Percentiles rank a stretch among this genome's conserved stretches.
phyloP scores from a whole-genome alignment of 139 green algal species.

The Chlorella sp. region DNA sequence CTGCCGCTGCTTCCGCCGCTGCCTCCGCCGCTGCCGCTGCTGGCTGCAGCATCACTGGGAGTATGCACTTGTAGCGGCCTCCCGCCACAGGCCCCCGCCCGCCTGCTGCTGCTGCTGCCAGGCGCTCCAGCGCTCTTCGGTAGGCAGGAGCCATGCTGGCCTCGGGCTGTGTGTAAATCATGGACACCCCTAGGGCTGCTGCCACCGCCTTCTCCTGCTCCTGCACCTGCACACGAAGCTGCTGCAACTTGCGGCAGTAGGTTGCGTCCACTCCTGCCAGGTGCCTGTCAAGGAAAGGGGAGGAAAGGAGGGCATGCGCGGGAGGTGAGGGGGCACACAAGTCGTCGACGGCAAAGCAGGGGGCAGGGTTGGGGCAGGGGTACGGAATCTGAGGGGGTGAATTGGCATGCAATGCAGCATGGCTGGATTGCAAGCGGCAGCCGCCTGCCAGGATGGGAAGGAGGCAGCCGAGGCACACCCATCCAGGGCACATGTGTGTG shows the following conservation, averaged over 20 bases:
- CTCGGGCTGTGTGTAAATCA: conserved; percentile 37
- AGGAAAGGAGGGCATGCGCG: not conserved
- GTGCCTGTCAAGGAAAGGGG: conserved; percentile 7
- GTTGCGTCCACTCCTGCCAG: conserved; percentile 19
- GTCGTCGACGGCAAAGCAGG: not conserved
- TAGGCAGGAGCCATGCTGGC: conserved; percentile 22
- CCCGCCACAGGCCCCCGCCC: not conserved
- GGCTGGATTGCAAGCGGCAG: not conserved
- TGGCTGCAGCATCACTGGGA: conserved; percentile 7
- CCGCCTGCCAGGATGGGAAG: too few species aligned
- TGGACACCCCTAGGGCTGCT: conserved; percentile 17
- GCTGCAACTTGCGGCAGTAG: conserved; percentile 20
- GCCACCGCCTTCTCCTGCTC: conserved; percentile 37
- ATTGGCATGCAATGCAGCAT: not conserved
- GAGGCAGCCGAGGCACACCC: too few species aligned
- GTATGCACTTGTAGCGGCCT: not conserved
- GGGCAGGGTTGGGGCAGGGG: too few species aligned
- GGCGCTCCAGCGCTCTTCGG: conserved; percentile 24
- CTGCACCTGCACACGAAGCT: not conserved
- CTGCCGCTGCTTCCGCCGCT: not conserved
- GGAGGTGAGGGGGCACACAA: not conserved
- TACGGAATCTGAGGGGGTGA: not conserved
- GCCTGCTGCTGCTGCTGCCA: conserved; percentile 34
- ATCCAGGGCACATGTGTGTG: too few species aligned
- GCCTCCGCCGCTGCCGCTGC: not conserved